Evolutionary conservation across 2,329 filamentous ascomycete species (phyloP).

Genomic region (Phoma sp.): DNA sequence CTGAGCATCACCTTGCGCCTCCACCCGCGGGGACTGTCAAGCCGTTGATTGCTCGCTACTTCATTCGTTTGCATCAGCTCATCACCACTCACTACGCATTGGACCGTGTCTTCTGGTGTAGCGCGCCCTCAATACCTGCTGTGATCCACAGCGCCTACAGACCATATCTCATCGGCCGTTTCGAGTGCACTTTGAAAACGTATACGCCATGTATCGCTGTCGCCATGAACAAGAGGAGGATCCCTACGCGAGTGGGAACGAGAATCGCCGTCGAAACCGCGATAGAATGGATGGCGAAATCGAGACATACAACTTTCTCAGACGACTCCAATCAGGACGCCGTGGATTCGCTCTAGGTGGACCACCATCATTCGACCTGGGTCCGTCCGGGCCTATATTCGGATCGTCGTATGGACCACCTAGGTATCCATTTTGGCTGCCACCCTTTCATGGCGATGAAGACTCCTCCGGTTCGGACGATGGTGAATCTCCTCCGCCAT

Average conservation of each 20-base stretch:
- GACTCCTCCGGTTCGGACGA: not conserved
- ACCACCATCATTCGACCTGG: not conserved
- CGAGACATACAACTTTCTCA: not conserved
- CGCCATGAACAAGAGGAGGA: conserved; percentile 7
- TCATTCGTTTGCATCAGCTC: no score
- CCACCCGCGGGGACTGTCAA: not conserved
- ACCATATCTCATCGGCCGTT: no score
- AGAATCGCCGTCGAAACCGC: conserved; percentile 19
- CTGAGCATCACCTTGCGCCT: not conserved
- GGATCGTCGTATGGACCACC: not conserved
- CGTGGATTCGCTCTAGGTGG: not conserved
- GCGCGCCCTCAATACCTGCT: no score
- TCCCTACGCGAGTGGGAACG: conserved; percentile 21
- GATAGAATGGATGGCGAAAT: conserved; percentile 6
- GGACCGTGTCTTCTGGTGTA: no score
- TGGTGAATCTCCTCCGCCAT: not conserved
- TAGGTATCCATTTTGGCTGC: not conserved
- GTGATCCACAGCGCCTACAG: no score
- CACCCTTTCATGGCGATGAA: not conserved
- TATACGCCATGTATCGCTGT: not conserved
- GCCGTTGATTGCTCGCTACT: no score
- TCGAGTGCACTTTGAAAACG: not conserved
- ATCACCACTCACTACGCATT: no score
- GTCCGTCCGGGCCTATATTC: not conserved
- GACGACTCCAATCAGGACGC: not conserved